Conservation (phyloP, 108 stramenopile genomes). For the Aureococcus anophagefferens region DNA sequence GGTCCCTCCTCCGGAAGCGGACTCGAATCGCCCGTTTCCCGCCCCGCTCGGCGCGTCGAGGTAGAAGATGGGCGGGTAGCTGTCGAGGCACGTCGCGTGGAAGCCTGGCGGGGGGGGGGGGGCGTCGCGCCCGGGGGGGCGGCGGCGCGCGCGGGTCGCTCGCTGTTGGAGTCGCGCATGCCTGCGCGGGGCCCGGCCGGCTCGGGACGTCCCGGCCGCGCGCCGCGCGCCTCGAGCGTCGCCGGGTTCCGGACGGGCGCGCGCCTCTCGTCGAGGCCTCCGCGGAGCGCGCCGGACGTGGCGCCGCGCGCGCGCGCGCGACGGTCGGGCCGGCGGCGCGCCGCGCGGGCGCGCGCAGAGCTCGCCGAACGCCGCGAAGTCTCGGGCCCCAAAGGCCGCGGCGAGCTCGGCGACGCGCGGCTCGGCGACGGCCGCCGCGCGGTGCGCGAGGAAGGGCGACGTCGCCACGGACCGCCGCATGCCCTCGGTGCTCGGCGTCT, state of each 20-base stretch:
- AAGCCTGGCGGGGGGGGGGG: conserved; percentile 89
- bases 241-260: too few relatives aligned
- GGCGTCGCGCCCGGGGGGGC: too few relatives aligned
- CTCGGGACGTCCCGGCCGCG: too few relatives aligned
- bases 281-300: too few relatives aligned
- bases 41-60: too few relatives aligned
- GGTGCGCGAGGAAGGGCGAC: conserved; percentile 62
- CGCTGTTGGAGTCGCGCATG: too few relatives aligned
- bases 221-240: too few relatives aligned
- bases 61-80: conserved; percentile 98
- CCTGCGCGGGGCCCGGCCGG: too few relatives aligned
- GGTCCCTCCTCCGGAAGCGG: too few relatives aligned
- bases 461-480: conserved; percentile 83
- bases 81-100: conserved; percentile 94
- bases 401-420: conserved; percentile 75
- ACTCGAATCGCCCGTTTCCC: conserved; percentile 24
- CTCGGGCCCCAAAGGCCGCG: conserved; percentile 64
- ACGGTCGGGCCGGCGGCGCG: not conserved
- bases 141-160: too few relatives aligned
- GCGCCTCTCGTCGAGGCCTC: too few relatives aligned
- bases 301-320: too few relatives aligned
- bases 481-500: conserved; percentile 83
- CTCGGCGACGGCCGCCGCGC: conserved; percentile 69
- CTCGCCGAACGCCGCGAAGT: conserved; percentile 83
- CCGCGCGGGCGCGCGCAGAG: conserved; percentile 85